Conservation (phyloP, 1,284 basidiomycete species). For the Ganoderma meredithae region DNA sequence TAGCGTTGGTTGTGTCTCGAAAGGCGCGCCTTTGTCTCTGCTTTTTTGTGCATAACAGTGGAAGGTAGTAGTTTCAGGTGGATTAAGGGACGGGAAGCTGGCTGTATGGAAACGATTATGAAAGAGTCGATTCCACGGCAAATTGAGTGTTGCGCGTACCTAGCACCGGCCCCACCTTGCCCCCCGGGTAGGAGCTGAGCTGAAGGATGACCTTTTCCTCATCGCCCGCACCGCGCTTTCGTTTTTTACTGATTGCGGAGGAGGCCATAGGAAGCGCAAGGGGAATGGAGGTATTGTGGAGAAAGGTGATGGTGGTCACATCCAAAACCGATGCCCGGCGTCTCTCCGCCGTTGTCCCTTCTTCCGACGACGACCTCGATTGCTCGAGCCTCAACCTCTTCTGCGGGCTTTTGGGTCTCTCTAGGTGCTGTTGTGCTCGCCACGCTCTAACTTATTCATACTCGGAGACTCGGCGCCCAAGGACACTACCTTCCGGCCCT, state of each 20-base stretch:
- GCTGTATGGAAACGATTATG: slow-evolving; percentile 50
- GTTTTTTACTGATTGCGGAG: slow-evolving; percentile 55
- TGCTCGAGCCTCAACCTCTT: slow-evolving; percentile 3
- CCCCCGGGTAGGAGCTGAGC: slow-evolving; percentile 51
- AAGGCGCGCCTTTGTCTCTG: slow-evolving; percentile 45
- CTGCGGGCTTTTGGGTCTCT: slow-evolving; percentile 9
- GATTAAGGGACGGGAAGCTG: slow-evolving; percentile 76
- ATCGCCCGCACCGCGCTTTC: slow-evolving; percentile 60
- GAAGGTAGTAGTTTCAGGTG: slow-evolving; percentile 70
- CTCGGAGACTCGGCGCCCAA: slow-evolving; percentile 1
- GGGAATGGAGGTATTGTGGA: background rate
- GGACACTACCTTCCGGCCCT: background rate
- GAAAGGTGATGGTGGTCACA: slow-evolving; percentile 2
- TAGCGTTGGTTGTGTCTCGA: slow-evolving; percentile 57
- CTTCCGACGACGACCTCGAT: slow-evolving; percentile 16
- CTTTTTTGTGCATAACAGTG: slow-evolving; percentile 61
- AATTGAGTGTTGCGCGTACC: slow-evolving; percentile 54
- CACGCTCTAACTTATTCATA: slow-evolving; percentile 21
- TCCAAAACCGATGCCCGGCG: background rate
- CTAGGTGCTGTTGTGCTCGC: background rate
- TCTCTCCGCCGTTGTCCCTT: slow-evolving; percentile 17
- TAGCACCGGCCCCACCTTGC: slow-evolving; percentile 72
- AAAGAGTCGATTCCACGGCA: slow-evolving; percentile 16
- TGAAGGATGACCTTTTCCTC: slow-evolving; percentile 53
- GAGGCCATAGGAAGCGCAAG: slow-evolving; percentile 27